Evolutionary conservation across 306 rosid genomes (phyloP).

Genomic region (Hippophae tibetana): DNA sequence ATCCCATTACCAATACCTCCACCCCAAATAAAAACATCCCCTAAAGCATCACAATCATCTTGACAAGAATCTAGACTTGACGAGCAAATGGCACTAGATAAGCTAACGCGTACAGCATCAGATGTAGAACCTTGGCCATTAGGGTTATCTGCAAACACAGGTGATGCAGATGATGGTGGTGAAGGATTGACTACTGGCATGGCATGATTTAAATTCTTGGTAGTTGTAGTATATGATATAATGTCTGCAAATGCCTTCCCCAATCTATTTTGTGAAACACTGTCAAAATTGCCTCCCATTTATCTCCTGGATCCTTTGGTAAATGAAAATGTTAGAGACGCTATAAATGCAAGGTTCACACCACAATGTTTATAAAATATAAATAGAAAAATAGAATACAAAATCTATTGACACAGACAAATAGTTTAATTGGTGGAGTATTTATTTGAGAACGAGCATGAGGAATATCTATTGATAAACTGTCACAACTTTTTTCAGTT

Average conservation of each 20-base stretch:
- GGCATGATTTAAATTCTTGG: conserved; percentile 35
- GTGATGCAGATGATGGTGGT: conserved; percentile 21
- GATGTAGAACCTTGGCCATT: conserved; percentile 61
- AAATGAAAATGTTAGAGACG: conserved; percentile 10
- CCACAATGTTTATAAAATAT: conserved; percentile 16
- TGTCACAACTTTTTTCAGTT: conserved; percentile 42
- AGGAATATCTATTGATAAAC: conserved; percentile 46
- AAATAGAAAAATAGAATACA: background rate
- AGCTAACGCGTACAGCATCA: conserved; percentile 70
- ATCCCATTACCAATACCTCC: conserved; percentile 66
- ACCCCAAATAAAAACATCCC: conserved; percentile 89
- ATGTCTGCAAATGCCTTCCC: conserved; percentile 79
- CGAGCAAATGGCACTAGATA: conserved; percentile 89
- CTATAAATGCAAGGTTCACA: conserved; percentile 18
- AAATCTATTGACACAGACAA: conserved; percentile 37
- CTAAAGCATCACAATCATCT: conserved; percentile 69
- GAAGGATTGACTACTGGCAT: conserved; percentile 40
- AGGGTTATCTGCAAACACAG: conserved; percentile 51
- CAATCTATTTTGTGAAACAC: conserved; percentile 41
- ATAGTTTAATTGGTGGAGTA: conserved; percentile 56
- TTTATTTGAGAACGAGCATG: conserved; percentile 41
- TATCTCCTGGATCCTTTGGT: conserved; percentile 67
- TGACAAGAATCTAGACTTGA: conserved; percentile 84
- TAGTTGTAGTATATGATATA: conserved; percentile 44
- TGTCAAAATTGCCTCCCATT: conserved; percentile 32